A percentile compares a stretch with the other conserved stretches of the same genome.
Evolutionary conservation across 345 rosid genomes (phyloP).

Genomic region (Arabidopsis arenosa): DNA sequence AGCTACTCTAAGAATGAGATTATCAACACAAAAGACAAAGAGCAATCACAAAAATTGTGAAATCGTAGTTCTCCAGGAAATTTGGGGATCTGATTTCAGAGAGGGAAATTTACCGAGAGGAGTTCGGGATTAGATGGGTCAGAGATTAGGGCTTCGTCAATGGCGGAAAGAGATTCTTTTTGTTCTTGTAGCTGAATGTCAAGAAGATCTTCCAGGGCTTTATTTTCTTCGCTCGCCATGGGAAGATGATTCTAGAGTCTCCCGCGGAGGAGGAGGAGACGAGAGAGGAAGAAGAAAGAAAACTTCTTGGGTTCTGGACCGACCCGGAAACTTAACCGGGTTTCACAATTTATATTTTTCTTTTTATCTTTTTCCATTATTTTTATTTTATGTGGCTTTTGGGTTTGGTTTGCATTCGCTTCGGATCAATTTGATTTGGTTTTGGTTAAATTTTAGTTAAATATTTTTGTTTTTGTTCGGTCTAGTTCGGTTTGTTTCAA

Average conservation of each 20-base stretch:
- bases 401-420: neutral
- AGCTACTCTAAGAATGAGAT: conserved; percentile 13
- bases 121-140: conserved; percentile 76
- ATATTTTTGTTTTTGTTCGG: neutral
- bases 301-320: neutral
- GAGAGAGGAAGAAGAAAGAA: conserved; percentile 2
- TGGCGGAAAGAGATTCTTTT: conserved; percentile 68
- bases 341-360: too few relatives aligned
- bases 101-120: conserved; percentile 54
- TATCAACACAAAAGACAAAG: neutral
- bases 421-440: neutral
- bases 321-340: conserved; percentile 21
- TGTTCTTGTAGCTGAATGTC: conserved; percentile 75
- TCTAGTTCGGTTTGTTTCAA: neutral
- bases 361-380: neutral
- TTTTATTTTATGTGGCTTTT: neutral
- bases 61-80: neutral
- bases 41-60: neutral
- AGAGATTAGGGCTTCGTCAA: conserved; percentile 68
- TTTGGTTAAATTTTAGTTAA: neutral
- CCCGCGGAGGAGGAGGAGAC: conserved; percentile 14
- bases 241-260: conserved; percentile 14
- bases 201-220: conserved; percentile 73
- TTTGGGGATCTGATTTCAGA: conserved; percentile 4
- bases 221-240: conserved; percentile 78